Evolutionary conservation across 2,329 filamentous ascomycete genomes (phyloP).

Genomic region (Cyphellophora europaea): DNA sequence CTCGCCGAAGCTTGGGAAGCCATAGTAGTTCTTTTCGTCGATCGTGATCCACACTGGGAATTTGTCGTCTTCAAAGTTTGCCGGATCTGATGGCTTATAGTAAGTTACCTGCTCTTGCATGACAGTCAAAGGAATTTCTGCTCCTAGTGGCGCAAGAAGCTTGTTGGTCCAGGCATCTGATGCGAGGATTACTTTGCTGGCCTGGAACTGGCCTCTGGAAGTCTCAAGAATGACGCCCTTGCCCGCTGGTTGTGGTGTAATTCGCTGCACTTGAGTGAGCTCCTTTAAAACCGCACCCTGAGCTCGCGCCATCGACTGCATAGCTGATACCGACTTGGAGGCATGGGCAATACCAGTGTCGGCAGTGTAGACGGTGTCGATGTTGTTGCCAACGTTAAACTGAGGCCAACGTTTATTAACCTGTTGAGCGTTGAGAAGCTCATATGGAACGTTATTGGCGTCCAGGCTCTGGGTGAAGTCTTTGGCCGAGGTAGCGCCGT

Average conservation of each 20-base stretch:
- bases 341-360: constrained; percentile 22
- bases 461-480: constrained; percentile 17
- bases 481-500: constrained; percentile 6
- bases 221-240: constrained; percentile 17
- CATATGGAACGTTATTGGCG: constrained; percentile 16
- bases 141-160: constrained; percentile 16
- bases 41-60: constrained; percentile 23
- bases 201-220: constrained; percentile 15
- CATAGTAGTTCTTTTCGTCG: constrained; percentile 18
- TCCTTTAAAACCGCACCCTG: constrained; percentile 20
- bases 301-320: constrained; percentile 17
- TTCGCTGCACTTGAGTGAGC: constrained; percentile 14
- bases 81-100: constrained; percentile 18
- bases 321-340: constrained; percentile 16
- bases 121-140: constrained; percentile 18
- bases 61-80: constrained; percentile 8
- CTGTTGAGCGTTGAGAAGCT: constrained; percentile 17
- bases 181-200: constrained; percentile 19
- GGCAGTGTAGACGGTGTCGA: constrained; percentile 19
- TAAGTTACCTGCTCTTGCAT: constrained; percentile 24
- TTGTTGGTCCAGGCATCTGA: constrained; percentile 22
- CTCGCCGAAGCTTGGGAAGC: constrained; percentile 21
- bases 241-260: constrained; percentile 11
- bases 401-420: constrained; percentile 20
- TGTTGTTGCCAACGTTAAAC: constrained; percentile 17